Percentiles rank a stretch among this genome's conserved stretches.
Conservation (phyloP, 129 eudicot species). For the Tanacetum coccineum region DNA sequence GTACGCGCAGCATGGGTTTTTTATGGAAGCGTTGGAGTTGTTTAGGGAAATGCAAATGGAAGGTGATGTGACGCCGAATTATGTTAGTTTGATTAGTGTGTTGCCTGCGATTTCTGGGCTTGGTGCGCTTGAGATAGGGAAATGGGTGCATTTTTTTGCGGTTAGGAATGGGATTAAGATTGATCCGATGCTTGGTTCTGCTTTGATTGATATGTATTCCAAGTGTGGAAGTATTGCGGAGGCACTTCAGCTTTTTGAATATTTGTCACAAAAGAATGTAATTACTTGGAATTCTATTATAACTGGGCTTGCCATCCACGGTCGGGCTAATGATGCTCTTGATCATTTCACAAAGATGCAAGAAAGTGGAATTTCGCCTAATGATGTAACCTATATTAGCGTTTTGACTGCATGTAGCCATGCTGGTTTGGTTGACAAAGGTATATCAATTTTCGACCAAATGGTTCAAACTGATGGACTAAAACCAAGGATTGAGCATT, state of each 20-base stretch:
- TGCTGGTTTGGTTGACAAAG: constrained; percentile 50
- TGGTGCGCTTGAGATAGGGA: too few relatives aligned
- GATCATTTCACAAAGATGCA: constrained; percentile 35
- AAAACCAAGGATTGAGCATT: constrained; percentile 48
- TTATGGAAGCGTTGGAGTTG: constrained; percentile 34
- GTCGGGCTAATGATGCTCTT: constrained; percentile 40
- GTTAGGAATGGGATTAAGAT: constrained; percentile 27
- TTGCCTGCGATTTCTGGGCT: too few relatives aligned
- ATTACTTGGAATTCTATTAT: constrained; percentile 59
- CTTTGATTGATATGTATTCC: too few relatives aligned
- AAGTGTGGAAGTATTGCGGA: constrained; percentile 5
- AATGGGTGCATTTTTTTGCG: constrained; percentile 33
- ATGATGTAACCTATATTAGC: constrained; percentile 43
- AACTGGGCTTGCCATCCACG: constrained; percentile 50
- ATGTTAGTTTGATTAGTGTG: too few relatives aligned
- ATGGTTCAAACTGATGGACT: constrained; percentile 39
- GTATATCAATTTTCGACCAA: constrained; percentile 35
- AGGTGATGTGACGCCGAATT: background rate
- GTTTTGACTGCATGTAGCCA: constrained; percentile 57
- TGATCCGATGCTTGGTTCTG: constrained; percentile 8
- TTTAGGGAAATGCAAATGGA: constrained; percentile 51
- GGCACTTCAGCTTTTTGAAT: constrained; percentile 44
- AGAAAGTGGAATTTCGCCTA: constrained; percentile 29
- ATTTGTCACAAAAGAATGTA: constrained; percentile 35
- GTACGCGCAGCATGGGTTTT: constrained; percentile 43